phyloP scores from a whole-genome alignment of 306 rosid genomes.

The Arachis hypogaea region DNA sequence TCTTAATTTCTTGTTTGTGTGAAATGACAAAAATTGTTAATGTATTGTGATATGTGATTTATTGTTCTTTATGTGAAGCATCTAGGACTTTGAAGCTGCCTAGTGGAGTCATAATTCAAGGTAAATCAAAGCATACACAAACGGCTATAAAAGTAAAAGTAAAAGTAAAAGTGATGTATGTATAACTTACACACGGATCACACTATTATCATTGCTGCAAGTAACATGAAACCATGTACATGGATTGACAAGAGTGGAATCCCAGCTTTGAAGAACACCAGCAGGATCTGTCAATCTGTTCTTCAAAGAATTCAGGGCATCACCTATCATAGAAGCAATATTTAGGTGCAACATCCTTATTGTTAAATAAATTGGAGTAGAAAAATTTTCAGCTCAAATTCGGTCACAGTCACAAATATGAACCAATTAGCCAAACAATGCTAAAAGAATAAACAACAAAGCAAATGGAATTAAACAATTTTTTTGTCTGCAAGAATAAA shows the following conservation, averaged over 20 bases:
- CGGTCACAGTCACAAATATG: background rate
- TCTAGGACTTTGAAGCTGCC: slow-evolving; percentile 88
- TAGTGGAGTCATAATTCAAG: slow-evolving; percentile 39
- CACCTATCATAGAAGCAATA: slow-evolving; percentile 47
- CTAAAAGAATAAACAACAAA: background rate
- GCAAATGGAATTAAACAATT: background rate
- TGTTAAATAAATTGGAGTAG: background rate
- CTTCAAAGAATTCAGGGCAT: slow-evolving; percentile 64
- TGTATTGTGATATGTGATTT: slow-evolving; percentile 48
- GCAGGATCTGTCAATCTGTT: slow-evolving; percentile 55
- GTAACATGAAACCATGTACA: slow-evolving; percentile 79
- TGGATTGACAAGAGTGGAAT: slow-evolving; percentile 66
- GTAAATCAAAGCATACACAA: slow-evolving; percentile 30
- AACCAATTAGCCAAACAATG: background rate
- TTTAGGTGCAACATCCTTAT: slow-evolving; percentile 7
- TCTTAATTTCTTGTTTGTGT: background rate
- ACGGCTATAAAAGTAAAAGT: slow-evolving; percentile 16
- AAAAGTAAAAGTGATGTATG: background rate
- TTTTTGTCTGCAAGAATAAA: background rate
- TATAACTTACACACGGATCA: slow-evolving; percentile 67
- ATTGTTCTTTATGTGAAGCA: slow-evolving; percentile 64
- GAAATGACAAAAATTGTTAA: slow-evolving; percentile 18
- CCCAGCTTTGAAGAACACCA: slow-evolving; percentile 66
- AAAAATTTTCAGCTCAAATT: background rate
- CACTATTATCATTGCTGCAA: slow-evolving; percentile 56